Conservation (phyloP, 148 eudicot genomes). For the Silene uniflora region DNA sequence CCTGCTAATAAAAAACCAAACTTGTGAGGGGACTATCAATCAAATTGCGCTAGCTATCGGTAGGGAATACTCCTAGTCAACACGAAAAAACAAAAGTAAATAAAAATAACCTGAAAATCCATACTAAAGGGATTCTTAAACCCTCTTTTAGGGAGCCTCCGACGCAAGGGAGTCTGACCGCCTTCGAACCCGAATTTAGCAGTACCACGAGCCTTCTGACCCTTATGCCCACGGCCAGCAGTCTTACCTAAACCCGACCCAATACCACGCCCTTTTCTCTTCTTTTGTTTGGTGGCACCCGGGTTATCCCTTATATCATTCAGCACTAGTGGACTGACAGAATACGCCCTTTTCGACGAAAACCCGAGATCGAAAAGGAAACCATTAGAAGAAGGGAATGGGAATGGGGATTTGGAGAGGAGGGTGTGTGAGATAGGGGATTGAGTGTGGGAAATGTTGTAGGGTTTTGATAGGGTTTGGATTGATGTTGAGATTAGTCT, state of each 20-base stretch:
- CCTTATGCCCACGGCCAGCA: conserved; percentile 93
- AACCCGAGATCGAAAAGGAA: conserved; percentile 4
- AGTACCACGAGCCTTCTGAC: conserved; percentile 94
- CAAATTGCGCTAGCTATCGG: too few species aligned
- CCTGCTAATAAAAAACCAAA: too few species aligned
- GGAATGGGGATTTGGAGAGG: not conserved
- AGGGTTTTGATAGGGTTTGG: conserved; percentile 23
- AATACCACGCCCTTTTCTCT: conserved; percentile 87
- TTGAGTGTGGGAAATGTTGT: not conserved
- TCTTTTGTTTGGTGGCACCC: conserved; percentile 82
- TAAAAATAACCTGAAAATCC: conserved; percentile 60
- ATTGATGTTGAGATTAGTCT: conserved; percentile 27
- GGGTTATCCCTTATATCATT: conserved; percentile 83
- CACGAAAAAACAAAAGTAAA: not conserved
- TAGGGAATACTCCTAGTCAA: too few species aligned
- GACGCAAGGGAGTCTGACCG: conserved; percentile 83
- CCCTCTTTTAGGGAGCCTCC: conserved; percentile 78
- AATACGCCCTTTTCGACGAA: conserved; percentile 34
- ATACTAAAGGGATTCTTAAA: conserved; percentile 85
- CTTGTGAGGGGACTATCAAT: too few species aligned
- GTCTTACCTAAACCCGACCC: conserved; percentile 98
- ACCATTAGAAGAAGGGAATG: not conserved
- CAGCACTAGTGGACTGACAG: conserved; percentile 53
- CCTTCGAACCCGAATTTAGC: conserved; percentile 88
- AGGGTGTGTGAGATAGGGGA: conserved; percentile 13